Evolutionary conservation across 2,329 filamentous ascomycete species (phyloP), one percentile per base, ranked within the genome.

Genomic region (Aspergillus ibericus): DNA sequence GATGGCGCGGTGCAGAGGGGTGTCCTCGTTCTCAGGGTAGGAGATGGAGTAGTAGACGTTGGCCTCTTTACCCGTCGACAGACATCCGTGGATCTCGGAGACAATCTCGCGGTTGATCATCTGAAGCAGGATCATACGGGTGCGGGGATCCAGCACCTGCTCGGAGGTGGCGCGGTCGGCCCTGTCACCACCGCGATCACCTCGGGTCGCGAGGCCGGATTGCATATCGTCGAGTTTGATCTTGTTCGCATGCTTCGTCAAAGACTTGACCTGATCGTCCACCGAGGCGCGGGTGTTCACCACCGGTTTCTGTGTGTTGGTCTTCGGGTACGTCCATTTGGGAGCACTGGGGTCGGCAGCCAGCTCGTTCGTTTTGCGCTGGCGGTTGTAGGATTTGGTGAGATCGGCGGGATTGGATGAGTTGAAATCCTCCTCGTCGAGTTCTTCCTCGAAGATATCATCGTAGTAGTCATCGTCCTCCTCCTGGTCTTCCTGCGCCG

Each of bases 11-110:
- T 96, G 91, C 0, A 87, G 78, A 18, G 82, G 78, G 2, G 72
- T 67, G 38, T 81, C 80, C 7, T 83, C 77, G 6, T 63, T 77
- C 5, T 80, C 75, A 2, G 83, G 80, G 1, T 85, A 80, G 3
- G 87, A 84, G 10, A 96, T 83, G 16, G 93, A 92, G 63, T 96
- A 92, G 78, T 99, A 99, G 25, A 99, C 95, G 74, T 99, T 99
- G 60, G 95, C 95, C 77, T 99, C 95, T 75, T 99, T 99, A 56
- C 95, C 95, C 0, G 95, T 99, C 61, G 92, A 96, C 67, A 99
- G 85, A 72, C 95, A 95, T 48, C 96, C 95, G 73, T 99, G 92
- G 53, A 99, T 88, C 75, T 97, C 93, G 58, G 89, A 91, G 51
- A 99, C 88, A 62, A 93, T 82, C 60, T 92, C 89, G 34, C 92